These are phyloP conservation scores for Malania oleifera DNA, from an alignment of 164 flowering plant species.

Conservation along the genomic window DNA sequence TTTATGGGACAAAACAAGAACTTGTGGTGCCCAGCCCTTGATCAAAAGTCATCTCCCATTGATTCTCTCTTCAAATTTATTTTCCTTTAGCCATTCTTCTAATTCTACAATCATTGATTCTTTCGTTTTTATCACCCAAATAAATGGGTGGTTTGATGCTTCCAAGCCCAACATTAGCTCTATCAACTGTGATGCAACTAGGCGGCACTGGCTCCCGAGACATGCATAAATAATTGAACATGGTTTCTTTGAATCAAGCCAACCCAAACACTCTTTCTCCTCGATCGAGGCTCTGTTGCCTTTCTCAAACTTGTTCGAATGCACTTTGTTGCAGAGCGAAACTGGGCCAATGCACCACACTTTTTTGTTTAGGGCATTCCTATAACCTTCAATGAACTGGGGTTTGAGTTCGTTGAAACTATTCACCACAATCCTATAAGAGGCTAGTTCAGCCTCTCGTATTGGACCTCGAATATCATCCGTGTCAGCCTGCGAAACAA, in stretches of 20 bases:
- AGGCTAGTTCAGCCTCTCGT: not conserved
- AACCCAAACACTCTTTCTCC: constrained; percentile 11
- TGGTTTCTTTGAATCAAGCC: constrained; percentile 21
- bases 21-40: constrained; percentile 24
- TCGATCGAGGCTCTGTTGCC: constrained; percentile 13
- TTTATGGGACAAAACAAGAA: constrained; percentile 18
- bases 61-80: constrained; percentile 9
- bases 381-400: not conserved
- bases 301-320: constrained; percentile 17
- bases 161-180: constrained; percentile 26
- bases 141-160: constrained; percentile 17
- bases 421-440: constrained; percentile 20
- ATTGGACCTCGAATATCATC: not conserved
- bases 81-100: constrained; percentile 5
- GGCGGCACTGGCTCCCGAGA: constrained; percentile 16
- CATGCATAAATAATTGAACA: constrained; percentile 20
- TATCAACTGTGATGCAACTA: constrained; percentile 9
- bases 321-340: constrained; percentile 14
- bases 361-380: constrained; percentile 1
- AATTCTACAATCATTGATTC: constrained; percentile 4
- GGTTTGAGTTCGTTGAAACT: constrained; percentile 21
- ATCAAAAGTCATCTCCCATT: constrained; percentile 15
- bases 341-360: constrained; percentile 21
- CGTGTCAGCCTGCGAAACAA: not conserved
- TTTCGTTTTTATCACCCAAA: constrained; percentile 19